Evolutionary conservation across 371 early-diverging fungal genomes (phyloP), one percentile per base, ranked within the genome.

Genomic region (Dichotomocladium elegans): DNA sequence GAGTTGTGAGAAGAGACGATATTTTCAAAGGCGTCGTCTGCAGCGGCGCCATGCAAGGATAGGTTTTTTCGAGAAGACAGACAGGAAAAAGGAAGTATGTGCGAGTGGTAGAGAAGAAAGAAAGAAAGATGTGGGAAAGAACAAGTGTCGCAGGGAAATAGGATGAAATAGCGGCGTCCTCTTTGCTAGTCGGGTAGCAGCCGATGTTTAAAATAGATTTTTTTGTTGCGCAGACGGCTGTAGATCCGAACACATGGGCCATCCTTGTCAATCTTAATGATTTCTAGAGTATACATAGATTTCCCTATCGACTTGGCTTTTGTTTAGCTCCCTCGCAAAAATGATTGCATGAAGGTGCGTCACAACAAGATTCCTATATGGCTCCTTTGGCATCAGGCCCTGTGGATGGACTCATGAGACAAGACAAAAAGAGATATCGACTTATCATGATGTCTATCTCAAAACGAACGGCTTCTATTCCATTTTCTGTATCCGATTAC

Each of bases 191-290:
- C 51, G 41, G 33, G 35, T 29, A 34, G 49, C 24, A 14, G 21
- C 52, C 29, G 40, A 41, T 41, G 42, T 34, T 31, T 34, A 31
- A 51, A 41, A 51, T 41, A 40, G 41, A 27, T 26, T 37, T 51
- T 51, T 51, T 33, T 28, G 15, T 19, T 40, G 11, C 31, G 24
- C 52, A 41, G 42, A 42, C 31, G 19, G 22, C 34, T 24, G 35
- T 33, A 35, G 22, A 49, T 35, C 21, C 22, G 45, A 45, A 35
- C 49, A 22, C 49, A 35, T 25, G 49, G 34, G 31, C 31, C 47
- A 47, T 30, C 31, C 30, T 31, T 25, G 8, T 45, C 9, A 14
- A 12, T 14, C 43, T 43, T 25, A 24, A 33, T 5, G 21, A 26
- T 26, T 25, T 22, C 24, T 10, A 30, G 28, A 34, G 47, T 47